Percentiles rank a stretch among this genome's conserved stretches.
Conservation (phyloP, 2,329 filamentous ascomycete species). For the Xylaria arbuscula region DNA sequence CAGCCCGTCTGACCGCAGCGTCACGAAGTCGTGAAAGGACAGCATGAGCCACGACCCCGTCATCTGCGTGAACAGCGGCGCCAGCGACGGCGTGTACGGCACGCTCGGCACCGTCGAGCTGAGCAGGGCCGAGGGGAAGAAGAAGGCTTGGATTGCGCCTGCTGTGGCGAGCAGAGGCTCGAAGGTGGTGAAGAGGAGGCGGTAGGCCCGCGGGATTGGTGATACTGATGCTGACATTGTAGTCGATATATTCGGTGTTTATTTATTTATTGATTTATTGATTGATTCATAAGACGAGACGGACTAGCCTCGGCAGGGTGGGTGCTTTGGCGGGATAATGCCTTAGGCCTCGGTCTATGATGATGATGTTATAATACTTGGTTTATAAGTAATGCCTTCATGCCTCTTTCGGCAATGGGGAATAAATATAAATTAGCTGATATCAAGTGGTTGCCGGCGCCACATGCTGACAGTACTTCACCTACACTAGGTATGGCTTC, state of each 20-base stretch:
- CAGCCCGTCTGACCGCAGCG: conserved; percentile 29
- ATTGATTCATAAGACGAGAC: not conserved
- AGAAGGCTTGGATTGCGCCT: conserved; percentile 38
- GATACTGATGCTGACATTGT: conserved; percentile 31
- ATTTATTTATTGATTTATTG: no score
- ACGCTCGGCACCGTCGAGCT: conserved; percentile 33
- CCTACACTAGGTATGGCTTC: no score
- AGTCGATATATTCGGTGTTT: not conserved
- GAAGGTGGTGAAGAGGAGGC: conserved; percentile 39
- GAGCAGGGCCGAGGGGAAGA: conserved; percentile 33
- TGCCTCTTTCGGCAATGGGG: not conserved
- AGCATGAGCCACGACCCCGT: conserved; percentile 42
- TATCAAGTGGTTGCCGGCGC: not conserved
- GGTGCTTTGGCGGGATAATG: conserved; percentile 4
- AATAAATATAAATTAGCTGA: not conserved
- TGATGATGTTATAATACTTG: not conserved
- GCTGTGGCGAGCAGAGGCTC: conserved; percentile 39
- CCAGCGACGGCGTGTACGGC: conserved; percentile 33
- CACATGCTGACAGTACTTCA: conserved; percentile 12
- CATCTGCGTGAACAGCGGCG: conserved; percentile 41
- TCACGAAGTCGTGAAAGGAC: conserved; percentile 40
- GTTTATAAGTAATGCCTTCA: not conserved
- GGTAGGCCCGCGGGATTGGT: conserved; percentile 39
- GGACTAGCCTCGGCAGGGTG: not conserved
- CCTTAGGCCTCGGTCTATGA: not conserved